Percentiles rank a stretch among this genome's conserved stretches.
phyloP scores from a whole-genome alignment of 345 rosid species.

The Anastatica hierochuntica region DNA sequence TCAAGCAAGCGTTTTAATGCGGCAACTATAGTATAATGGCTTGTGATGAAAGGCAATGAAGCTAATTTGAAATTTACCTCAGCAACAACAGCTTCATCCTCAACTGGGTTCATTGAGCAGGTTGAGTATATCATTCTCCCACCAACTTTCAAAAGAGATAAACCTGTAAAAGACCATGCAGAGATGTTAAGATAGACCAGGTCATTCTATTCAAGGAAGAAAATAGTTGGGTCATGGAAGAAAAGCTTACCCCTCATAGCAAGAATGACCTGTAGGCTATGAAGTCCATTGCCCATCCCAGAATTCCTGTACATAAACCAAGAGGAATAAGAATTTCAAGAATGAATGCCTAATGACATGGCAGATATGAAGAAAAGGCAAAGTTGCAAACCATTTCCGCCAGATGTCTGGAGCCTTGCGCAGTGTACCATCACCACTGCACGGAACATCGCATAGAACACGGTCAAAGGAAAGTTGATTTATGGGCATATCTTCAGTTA shows the following conservation, averaged over 20 bases:
- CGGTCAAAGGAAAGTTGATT: constrained; percentile 78
- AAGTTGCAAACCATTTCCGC: constrained; percentile 56
- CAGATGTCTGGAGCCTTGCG: constrained; percentile 98
- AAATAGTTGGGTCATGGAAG: constrained; percentile 17
- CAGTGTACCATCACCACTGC: constrained; percentile 96
- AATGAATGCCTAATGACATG: neutral
- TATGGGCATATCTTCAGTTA: constrained; percentile 22
- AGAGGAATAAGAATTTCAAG: constrained; percentile 3
- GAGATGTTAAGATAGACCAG: constrained; percentile 64
- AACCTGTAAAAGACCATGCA: constrained; percentile 35
- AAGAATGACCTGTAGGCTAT: constrained; percentile 74
- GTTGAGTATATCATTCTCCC: constrained; percentile 98
- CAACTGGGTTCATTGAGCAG: constrained; percentile 97
- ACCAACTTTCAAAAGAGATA: constrained; percentile 78
- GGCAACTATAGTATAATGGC: too few species aligned
- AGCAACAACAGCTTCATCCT: constrained; percentile 96
- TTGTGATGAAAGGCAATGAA: too few species aligned
- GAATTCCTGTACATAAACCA: constrained; percentile 46
- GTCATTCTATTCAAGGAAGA: constrained; percentile 32
- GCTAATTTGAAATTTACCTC: constrained; percentile 46
- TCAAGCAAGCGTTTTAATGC: neutral
- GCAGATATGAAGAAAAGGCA: neutral
- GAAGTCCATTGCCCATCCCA: constrained; percentile 88
- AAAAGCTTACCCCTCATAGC: constrained; percentile 68
- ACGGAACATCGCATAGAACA: constrained; percentile 90